phyloP scores from a whole-genome alignment of 176 grass and related monocot genomes.

The Oryza glaberrima region DNA sequence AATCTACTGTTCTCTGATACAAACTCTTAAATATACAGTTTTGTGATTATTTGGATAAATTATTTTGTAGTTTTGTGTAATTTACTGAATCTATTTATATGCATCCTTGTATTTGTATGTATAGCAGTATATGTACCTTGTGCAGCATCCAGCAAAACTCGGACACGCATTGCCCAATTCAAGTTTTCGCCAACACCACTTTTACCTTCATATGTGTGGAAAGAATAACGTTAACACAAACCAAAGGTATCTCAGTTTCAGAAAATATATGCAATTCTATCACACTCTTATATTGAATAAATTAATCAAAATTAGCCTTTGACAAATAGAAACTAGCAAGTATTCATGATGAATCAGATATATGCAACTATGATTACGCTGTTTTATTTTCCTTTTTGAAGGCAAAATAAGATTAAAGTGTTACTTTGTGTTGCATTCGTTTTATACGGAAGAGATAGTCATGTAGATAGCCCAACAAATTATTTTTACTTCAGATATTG shows the following conservation, averaged over 20 bases:
- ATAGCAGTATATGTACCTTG: conserved; percentile 13
- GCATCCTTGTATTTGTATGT: neutral
- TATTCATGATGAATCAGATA: neutral
- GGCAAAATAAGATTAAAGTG: too few species aligned
- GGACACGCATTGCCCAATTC: conserved; percentile 36
- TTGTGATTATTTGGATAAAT: too few species aligned
- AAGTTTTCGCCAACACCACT: neutral
- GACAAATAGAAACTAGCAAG: neutral
- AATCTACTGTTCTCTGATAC: too few species aligned
- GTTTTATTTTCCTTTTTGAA: too few species aligned
- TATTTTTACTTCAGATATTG: neutral
- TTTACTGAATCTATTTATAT: too few species aligned
- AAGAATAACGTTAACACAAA: neutral
- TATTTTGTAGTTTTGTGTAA: too few species aligned
- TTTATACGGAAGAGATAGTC: neutral
- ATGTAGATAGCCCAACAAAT: neutral
- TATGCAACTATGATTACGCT: neutral
- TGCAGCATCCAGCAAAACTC: conserved; percentile 31
- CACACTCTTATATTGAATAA: neutral
- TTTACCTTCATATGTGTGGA: conserved; percentile 29
- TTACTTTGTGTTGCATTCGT: neutral
- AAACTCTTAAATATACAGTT: too few species aligned
- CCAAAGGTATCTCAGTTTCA: neutral
- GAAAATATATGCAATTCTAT: neutral
- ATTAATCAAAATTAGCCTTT: neutral